Percentiles rank a stretch among this genome's conserved stretches.
Evolutionary conservation across 805 yeast genomes (phyloP).

Genomic region (Nakazawaea holstii): DNA sequence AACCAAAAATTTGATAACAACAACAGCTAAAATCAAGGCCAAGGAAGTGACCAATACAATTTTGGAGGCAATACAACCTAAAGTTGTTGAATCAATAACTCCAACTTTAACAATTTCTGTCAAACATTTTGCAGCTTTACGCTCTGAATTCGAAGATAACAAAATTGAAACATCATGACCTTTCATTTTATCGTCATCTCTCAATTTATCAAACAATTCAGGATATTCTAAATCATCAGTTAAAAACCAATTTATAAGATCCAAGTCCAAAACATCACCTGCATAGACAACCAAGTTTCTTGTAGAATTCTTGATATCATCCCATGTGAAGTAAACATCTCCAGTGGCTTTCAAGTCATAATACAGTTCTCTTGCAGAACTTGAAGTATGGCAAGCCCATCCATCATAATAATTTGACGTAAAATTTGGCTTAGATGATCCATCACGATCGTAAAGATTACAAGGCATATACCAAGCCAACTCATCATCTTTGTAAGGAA

Average conservation of each 20-base stretch:
- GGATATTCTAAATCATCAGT: constrained; percentile 70
- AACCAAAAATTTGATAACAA: constrained; percentile 67
- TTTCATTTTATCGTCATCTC: constrained; percentile 43
- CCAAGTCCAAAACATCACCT: constrained; percentile 83
- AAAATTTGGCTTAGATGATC: constrained; percentile 61
- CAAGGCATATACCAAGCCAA: constrained; percentile 98
- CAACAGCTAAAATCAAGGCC: constrained; percentile 79
- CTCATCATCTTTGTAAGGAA: constrained; percentile 57
- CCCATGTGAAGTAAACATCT: constrained; percentile 87
- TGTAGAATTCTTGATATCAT: constrained; percentile 61
- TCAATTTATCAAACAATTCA: constrained; percentile 56
- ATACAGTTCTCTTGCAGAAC: constrained; percentile 61
- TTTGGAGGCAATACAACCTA: constrained; percentile 90
- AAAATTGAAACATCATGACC: constrained; percentile 83
- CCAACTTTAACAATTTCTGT: constrained; percentile 87
- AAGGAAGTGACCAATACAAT: constrained; percentile 78
- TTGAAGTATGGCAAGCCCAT: constrained; percentile 86
- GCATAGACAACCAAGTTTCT: constrained; percentile 84
- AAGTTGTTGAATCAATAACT: constrained; percentile 76
- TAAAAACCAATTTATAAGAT: constrained; percentile 70
- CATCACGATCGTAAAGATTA: constrained; percentile 61
- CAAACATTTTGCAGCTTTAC: constrained; percentile 75
- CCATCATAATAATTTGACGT: constrained; percentile 67
- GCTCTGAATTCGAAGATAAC: constrained; percentile 58
- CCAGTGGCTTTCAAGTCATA: constrained; percentile 57